A percentile compares a stretch with the other conserved stretches of the same genome.
Evolutionary conservation across 345 rosid species (phyloP).

Genomic region (Salix arbutifolia): DNA sequence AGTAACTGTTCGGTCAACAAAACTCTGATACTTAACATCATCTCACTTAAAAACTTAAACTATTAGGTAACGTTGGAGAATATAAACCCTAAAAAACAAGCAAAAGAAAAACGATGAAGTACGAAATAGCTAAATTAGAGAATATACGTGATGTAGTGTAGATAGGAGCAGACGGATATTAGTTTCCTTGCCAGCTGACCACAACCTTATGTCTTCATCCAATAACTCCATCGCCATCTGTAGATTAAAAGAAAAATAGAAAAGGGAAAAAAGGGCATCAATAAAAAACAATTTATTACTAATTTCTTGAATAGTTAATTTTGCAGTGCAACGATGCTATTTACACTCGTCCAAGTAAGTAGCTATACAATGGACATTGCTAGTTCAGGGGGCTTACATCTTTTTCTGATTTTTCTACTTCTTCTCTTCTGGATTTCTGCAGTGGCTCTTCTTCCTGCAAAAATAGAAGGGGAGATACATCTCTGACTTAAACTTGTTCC

Average conservation of each 20-base stretch:
- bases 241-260: slow-evolving; percentile 8
- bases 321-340: not conserved
- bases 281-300: not conserved
- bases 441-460: slow-evolving; percentile 39
- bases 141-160: slow-evolving; percentile 57
- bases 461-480: not conserved
- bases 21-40: too few species aligned
- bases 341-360: not conserved
- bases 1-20: fast-evolving
- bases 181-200: slow-evolving; percentile 77
- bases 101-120: not conserved
- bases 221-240: slow-evolving; percentile 54
- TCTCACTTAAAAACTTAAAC: too few species aligned
- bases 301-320: not conserved
- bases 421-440: slow-evolving; percentile 37
- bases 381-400: slow-evolving; percentile 25
- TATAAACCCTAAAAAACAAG: too few species aligned
- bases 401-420: slow-evolving; percentile 28
- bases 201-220: slow-evolving; percentile 59
- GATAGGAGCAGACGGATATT: slow-evolving; percentile 75
- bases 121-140: not conserved
- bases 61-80: too few species aligned
- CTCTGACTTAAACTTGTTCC: not conserved
- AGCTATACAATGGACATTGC: not conserved
- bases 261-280: not conserved